A percentile compares a stretch with the other conserved stretches of the same genome.
Conservation (phyloP, 2,329 filamentous ascomycete genomes). For the Nigrospora sphaerica region DNA sequence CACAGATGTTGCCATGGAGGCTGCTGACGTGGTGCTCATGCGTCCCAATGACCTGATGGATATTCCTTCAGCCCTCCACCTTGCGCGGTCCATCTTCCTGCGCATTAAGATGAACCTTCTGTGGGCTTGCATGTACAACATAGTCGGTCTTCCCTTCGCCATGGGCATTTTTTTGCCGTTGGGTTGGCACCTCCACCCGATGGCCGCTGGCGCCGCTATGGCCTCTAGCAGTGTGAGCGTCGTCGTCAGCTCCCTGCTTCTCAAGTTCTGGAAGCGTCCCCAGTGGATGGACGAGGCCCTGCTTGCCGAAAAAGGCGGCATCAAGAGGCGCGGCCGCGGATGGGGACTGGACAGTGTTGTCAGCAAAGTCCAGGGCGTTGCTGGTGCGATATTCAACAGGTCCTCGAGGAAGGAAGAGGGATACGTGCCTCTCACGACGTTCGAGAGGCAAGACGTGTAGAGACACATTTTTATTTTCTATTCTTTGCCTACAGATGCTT, state of each 20-base stretch:
- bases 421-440: constrained; percentile 51
- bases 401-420: constrained; percentile 37
- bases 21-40: constrained; percentile 94
- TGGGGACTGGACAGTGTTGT: constrained; percentile 32
- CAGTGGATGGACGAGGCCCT: constrained; percentile 74
- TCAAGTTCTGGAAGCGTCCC: constrained; percentile 83
- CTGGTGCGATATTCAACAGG: constrained; percentile 25
- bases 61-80: constrained; percentile 78
- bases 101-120: constrained; percentile 90
- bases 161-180: constrained; percentile 91
- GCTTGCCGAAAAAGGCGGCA: constrained; percentile 49
- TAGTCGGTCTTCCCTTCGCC: constrained; percentile 85
- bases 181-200: constrained; percentile 80
- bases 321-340: constrained; percentile 33
- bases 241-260: constrained; percentile 71
- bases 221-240: constrained; percentile 85
- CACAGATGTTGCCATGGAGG: constrained; percentile 96
- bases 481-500: too few species aligned
- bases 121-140: constrained; percentile 92
- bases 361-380: constrained; percentile 33
- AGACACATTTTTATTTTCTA: background rate
- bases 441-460: constrained; percentile 28
- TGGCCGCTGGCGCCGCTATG: constrained; percentile 94
- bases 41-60: constrained; percentile 83
- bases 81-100: constrained; percentile 78